Evolutionary conservation across 2,329 filamentous ascomycete genomes (phyloP), one percentile per base, ranked within the genome.

Genomic region (Diaporthe citriasiana): DNA sequence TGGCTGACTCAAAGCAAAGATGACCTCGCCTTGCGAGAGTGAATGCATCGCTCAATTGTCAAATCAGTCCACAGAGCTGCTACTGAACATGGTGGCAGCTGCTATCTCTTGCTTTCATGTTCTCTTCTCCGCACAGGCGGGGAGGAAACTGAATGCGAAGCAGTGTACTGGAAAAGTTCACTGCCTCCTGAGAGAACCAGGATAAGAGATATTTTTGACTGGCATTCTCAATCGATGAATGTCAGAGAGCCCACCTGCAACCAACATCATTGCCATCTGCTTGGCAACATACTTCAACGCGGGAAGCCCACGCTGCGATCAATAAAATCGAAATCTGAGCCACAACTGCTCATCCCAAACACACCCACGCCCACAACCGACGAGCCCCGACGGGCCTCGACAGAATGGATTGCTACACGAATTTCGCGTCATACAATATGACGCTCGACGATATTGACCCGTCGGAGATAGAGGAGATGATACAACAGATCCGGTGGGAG

Each of bases 151-250:
- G 10, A 63, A 17, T 33, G 38, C 4, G 19, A 22, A n/a, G 45
- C 56, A 71, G 70, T 51, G 45, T 30, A 53, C 47, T 53, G 38
- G 13, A 12, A 10, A 30, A n/a, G 19, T 45, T 4, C 19, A 53
- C 73, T 45, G 56, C 53, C 70, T 63, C 73, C 73, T 72, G 73
- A 55, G 69, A 17, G 60, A 74, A n/a, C 73, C 73, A 3, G 73
- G 73, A 8, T 73, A 74, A 74, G 51, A 40, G 13, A 60, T 70
- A 19, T 55, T 22, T 22, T 40, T 53, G 45, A 38, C 33, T 60
- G 60, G 30, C 53, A 35, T 50, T 45, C 6, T 17, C 25, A 30
- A 25, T 4, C 0, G 0, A 9, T 47, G 63, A 40, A 38, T 50
- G 63, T 53, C 35, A 53, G n/a, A 53, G 25, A 6, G 15, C 33